phyloP scores from a whole-genome alignment of 768 basidiomycete genomes.

The Daedalea quercina region DNA sequence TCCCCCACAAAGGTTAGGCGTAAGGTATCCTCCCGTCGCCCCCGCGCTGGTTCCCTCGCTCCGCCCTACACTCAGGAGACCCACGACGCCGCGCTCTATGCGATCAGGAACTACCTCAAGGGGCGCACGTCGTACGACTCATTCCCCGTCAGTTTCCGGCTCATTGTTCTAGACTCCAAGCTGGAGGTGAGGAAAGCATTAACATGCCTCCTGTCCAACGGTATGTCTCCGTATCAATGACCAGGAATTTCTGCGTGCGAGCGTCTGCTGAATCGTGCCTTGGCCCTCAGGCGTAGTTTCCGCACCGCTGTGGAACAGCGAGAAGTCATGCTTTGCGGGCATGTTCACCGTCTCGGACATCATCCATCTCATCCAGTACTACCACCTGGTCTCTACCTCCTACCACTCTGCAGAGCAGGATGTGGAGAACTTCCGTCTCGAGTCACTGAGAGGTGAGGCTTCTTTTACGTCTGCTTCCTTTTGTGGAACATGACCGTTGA shows the following conservation, averaged over 20 bases:
- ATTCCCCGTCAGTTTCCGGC: slow-evolving; percentile 92
- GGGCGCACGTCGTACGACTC: slow-evolving; percentile 90
- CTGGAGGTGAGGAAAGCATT: slow-evolving; percentile 94
- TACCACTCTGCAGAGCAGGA: slow-evolving; percentile 83
- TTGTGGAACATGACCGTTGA: neutral
- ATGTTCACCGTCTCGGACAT: slow-evolving; percentile 99
- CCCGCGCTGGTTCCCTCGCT: slow-evolving; percentile 53
- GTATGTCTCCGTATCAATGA: slow-evolving; percentile 27
- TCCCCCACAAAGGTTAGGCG: slow-evolving; percentile 49
- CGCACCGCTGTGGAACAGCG: slow-evolving; percentile 97
- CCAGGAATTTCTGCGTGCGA: neutral
- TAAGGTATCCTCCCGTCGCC: slow-evolving; percentile 47
- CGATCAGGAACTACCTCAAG: slow-evolving; percentile 79
- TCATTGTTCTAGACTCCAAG: slow-evolving; percentile 95
- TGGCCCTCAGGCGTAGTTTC: slow-evolving; percentile 80
- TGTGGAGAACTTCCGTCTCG: slow-evolving; percentile 88
- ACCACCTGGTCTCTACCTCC: slow-evolving; percentile 79
- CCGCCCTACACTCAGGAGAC: slow-evolving; percentile 47
- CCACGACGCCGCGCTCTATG: slow-evolving; percentile 62
- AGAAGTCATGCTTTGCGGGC: slow-evolving; percentile 86
- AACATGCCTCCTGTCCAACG: slow-evolving; percentile 79
- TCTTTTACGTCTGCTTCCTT: slow-evolving; percentile 3
- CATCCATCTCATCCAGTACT: slow-evolving; percentile 98
- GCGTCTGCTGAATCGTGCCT: neutral
- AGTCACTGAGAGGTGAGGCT: slow-evolving; percentile 75